Evolutionary conservation across 208 protist species (phyloP), one percentile per base, ranked within the genome.

Genomic region (Crithidia acanthocephali): DNA sequence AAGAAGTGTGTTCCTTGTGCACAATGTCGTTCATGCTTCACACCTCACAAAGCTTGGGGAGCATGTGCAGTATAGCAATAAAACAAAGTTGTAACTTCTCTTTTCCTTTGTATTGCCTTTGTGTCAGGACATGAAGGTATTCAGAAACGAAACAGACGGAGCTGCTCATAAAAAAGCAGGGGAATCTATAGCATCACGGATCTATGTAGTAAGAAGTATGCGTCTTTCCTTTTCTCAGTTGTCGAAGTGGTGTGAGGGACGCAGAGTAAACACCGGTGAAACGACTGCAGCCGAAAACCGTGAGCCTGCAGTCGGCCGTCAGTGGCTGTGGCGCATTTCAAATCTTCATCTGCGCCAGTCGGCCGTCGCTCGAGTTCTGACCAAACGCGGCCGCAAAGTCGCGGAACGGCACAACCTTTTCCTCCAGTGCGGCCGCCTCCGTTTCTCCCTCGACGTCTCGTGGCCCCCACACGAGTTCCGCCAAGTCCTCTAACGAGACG

Each of bases 371-470:
- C 1, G 81, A 68, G 64, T 85, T 87, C 42, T 82, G 84, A 28
- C 80, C 87, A 69, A 95, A 95, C 0, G 86, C 81, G 3, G 50
- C 74, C 2, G 87, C 82, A 52, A 95, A 95, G 48, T 91, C 85
- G 1, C 73, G 74, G 60, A 89, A 95, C 0, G 79, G 62, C 15
- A 93, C 86, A 1, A 33, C 76, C 18, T 80, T 63, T 2, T 48
- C 51, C 27, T 51, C 60, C 7, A 92, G 53, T 23, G 77, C 50
- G 56, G 2, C 18, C 30, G 68, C 70, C 65, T 18, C 62, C 73
- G 15, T 82, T 23, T 30, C 35, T 30, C 35, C 13, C 20, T 15
- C 20, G 52, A 20, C 44, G 10, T 47, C 1, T 8, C 58, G 51
- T 15, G 64, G 50, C 32, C 80, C 80, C 91, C 91, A 95, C 13